Percentiles rank a stretch among this genome's conserved stretches.
Conservation (phyloP, 139 green algal genomes). For the Protoeuglena noctilucae region DNA sequence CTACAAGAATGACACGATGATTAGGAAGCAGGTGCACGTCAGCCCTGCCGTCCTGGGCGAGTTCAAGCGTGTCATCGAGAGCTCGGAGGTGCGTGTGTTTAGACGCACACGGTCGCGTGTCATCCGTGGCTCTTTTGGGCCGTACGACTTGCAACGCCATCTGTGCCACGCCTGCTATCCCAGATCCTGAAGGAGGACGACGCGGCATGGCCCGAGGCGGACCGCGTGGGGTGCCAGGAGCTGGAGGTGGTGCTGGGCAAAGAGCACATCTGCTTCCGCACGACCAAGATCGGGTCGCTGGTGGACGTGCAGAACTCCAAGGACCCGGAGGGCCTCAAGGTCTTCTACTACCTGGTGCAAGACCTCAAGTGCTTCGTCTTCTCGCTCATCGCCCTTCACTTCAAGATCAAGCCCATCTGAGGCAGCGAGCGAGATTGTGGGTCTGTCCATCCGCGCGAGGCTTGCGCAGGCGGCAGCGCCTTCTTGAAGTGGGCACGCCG, state of each 20-base stretch:
- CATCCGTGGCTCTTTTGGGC: too few relatives aligned
- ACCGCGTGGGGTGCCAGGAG: constrained; percentile 82
- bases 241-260: constrained; percentile 82
- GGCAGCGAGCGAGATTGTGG: too few relatives aligned
- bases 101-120: too few relatives aligned
- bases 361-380: constrained; percentile 96
- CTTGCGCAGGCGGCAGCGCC: too few relatives aligned
- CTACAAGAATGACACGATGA: constrained; percentile 98
- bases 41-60: constrained; percentile 59
- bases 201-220: constrained; percentile 76
- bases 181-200: constrained; percentile 96
- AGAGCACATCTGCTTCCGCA: constrained; percentile 92
- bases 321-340: constrained; percentile 83
- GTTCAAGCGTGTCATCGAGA: constrained; percentile 73
- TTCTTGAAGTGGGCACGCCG: too few relatives aligned
- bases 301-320: constrained; percentile 65
- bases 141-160: too few relatives aligned
- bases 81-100: constrained; percentile 60
- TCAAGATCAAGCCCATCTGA: constrained; percentile 77
- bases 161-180: too few relatives aligned
- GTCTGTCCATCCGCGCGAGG: too few relatives aligned
- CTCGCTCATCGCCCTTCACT: constrained; percentile 80
- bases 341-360: constrained; percentile 98
- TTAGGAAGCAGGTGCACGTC: constrained; percentile 70
- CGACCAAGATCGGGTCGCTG: constrained; percentile 86